Percentiles rank a stretch among this genome's conserved stretches.
Conservation (phyloP, 1,284 basidiomycete genomes). For the Pholiota adiposa region DNA sequence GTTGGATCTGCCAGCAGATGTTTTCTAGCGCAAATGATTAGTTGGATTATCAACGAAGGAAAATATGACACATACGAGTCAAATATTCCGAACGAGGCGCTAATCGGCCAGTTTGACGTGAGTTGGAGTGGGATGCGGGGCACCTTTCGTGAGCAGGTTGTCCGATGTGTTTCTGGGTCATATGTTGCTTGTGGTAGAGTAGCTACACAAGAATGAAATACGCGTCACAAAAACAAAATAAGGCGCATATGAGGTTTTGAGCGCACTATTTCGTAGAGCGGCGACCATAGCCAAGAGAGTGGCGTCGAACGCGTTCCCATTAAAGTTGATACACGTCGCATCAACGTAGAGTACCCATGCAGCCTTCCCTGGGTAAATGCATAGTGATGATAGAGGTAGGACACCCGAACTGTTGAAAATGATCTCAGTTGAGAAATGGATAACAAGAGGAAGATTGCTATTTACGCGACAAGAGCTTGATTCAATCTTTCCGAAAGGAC, state of each 20-base stretch:
- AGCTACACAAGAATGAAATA: slow-evolving; percentile 46
- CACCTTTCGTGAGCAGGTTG: slow-evolving; percentile 65
- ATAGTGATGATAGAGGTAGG: slow-evolving; percentile 70
- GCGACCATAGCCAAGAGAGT: slow-evolving; percentile 86
- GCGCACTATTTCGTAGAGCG: slow-evolving; percentile 84
- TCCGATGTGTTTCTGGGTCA: slow-evolving; percentile 68
- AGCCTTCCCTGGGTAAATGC: slow-evolving; percentile 80
- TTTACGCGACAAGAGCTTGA: slow-evolving; percentile 75
- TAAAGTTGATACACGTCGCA: slow-evolving; percentile 94
- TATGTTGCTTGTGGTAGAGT: slow-evolving; percentile 76
- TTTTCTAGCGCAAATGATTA: slow-evolving; percentile 48
- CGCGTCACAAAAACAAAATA: not conserved
- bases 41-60: too few species aligned
- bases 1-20: slow-evolving; percentile 84
- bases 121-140: slow-evolving; percentile 45
- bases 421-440: not conserved
- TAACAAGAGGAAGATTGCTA: slow-evolving; percentile 17
- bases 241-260: slow-evolving; percentile 2
- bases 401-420: slow-evolving; percentile 59
- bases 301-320: slow-evolving; percentile 95
- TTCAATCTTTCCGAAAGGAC: slow-evolving; percentile 83
- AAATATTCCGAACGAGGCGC: slow-evolving; percentile 83
- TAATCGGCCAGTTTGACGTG: slow-evolving; percentile 56
- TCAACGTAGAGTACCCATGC: slow-evolving; percentile 95
- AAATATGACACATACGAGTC: slow-evolving; percentile 59